Evolutionary conservation across 495 filamentous ascomycete genomes (phyloP).

Genomic region (Paragyromitra xinjiangensis): DNA sequence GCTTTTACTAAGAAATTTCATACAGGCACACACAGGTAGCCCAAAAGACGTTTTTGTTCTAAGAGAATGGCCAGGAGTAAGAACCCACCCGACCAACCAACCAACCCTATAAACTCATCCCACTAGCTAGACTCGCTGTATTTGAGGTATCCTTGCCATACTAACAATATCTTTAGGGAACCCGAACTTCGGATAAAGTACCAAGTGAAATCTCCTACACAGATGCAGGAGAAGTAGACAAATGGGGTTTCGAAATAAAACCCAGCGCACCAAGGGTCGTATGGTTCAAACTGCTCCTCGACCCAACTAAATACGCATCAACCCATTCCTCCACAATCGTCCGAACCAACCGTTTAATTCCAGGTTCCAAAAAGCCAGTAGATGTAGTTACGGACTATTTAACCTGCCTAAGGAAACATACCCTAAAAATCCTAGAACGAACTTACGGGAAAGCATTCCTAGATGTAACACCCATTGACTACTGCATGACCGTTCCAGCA

Average conservation of each 20-base stretch:
- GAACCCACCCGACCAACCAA: background rate
- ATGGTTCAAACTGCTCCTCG: constrained; percentile 61
- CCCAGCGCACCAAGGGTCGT: constrained; percentile 40
- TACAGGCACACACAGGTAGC: constrained; percentile 27
- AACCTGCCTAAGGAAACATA: constrained; percentile 60
- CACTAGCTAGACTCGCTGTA: background rate
- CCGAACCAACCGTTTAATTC: constrained; percentile 25
- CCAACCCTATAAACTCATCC: background rate
- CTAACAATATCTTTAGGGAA: constrained; percentile 42
- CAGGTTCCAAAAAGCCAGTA: constrained; percentile 53
- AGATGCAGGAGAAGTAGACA: constrained; percentile 21
- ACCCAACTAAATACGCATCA: constrained; percentile 47
- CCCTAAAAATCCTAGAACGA: constrained; percentile 58
- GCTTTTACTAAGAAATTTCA: constrained; percentile 3
- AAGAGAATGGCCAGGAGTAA: constrained; percentile 31
- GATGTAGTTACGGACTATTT: constrained; percentile 62
- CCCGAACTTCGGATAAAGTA: constrained; percentile 27
- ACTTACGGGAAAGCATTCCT: constrained; percentile 58
- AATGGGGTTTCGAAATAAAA: constrained; percentile 62
- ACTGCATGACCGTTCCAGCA: constrained; percentile 66
- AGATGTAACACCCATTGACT: constrained; percentile 57
- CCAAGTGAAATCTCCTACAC: constrained; percentile 38
- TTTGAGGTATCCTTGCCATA: constrained; percentile 52
- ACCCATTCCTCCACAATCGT: background rate
- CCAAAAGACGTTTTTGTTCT: constrained; percentile 21